Base-by-base conservation (phyloP, 331 rosid genomes). In the Spiraea crenata region DNA sequence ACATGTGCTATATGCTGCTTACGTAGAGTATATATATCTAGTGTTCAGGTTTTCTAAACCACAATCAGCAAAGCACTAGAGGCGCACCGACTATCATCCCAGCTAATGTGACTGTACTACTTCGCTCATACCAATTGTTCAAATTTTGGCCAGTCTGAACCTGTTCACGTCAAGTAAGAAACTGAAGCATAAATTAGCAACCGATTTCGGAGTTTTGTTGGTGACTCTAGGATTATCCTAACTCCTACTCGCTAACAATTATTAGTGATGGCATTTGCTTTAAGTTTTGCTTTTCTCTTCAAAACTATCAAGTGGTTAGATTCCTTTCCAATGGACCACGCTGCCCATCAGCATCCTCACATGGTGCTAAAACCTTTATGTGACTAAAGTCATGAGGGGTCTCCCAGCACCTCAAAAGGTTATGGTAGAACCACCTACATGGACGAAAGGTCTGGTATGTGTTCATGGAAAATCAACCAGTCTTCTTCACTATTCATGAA, bases 281-380 rank as follows among this genome's bases (percentile, higher is more conserved):
- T 25, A 25, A 25, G 31, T 25, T 25, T 25, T 25, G 31, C 31
- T 63, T 69, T 50, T 44, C n/a, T 63, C 63, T 69, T 9, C 15
- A 55, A 79, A 63, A 34, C 31, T 19, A 47, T 52, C 47, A 38
- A 42, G 42, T 64, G 1, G 44, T 19, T 16, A 19, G 74, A 67
- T 46, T 73, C 67, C 35, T 55, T 39, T 57, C 16, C 38, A 56
- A 14, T 10, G 61, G 40, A 31, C 55, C 39, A 55, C 72, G 20
- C 15, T 7, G 0, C 50, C 50, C 49, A 58, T 71, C 76, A 70
- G 48, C 72, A 48, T 66, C 58, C 11, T 52, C 63, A 13, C 73
- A 69, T 20, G 64, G 41, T 39, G 50, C 49, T 6, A 51, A 37
- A 31, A 12, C 51, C 62, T 68, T 54, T 7, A 48, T 69, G 54